phyloP scores from a whole-genome alignment of 2,329 filamentous ascomycete genomes.

The Pleoardoris graminearum region DNA sequence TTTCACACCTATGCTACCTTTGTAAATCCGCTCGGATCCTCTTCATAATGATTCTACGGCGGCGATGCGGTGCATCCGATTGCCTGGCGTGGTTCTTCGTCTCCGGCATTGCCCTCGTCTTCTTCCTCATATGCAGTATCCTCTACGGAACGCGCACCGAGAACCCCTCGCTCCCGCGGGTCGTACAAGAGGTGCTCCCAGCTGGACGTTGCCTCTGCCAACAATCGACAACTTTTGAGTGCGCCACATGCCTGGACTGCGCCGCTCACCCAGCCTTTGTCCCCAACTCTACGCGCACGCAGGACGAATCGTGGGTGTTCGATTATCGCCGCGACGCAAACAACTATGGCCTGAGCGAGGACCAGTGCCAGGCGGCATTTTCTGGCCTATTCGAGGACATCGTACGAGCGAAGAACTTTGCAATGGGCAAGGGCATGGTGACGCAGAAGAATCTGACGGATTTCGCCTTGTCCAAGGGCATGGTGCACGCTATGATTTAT shows the following conservation, averaged over 20 bases:
- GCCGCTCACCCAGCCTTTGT: conserved; percentile 29
- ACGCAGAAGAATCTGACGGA: conserved; percentile 31
- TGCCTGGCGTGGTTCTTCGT: conserved; percentile 35
- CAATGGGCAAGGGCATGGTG: conserved; percentile 30
- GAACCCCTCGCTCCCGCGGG: conserved; percentile 30
- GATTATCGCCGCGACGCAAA: conserved; percentile 31
- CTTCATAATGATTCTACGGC: conserved; percentile 34
- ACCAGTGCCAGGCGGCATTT: conserved; percentile 37
- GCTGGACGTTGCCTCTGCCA: conserved; percentile 40
- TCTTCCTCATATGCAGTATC: conserved; percentile 38
- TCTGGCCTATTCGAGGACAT: conserved; percentile 39
- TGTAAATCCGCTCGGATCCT: background rate
- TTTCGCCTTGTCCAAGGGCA: conserved; percentile 37
- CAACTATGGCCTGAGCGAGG: conserved; percentile 36
- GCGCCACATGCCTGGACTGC: conserved; percentile 39
- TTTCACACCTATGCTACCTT: conserved; percentile 2
- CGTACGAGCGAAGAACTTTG: conserved; percentile 30
- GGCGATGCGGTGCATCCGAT: conserved; percentile 30
- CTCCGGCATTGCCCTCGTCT: conserved; percentile 31
- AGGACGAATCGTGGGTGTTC: conserved; percentile 34
- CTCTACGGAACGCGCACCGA: conserved; percentile 40
- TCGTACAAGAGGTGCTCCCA: conserved; percentile 38
- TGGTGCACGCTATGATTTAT: conserved; percentile 39
- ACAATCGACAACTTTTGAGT: conserved; percentile 37
- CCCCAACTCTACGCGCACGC: conserved; percentile 21